These are phyloP conservation scores for Solanum virginianum DNA, from an alignment of 257 asterid genomes.

Conservation along the genomic window DNA sequence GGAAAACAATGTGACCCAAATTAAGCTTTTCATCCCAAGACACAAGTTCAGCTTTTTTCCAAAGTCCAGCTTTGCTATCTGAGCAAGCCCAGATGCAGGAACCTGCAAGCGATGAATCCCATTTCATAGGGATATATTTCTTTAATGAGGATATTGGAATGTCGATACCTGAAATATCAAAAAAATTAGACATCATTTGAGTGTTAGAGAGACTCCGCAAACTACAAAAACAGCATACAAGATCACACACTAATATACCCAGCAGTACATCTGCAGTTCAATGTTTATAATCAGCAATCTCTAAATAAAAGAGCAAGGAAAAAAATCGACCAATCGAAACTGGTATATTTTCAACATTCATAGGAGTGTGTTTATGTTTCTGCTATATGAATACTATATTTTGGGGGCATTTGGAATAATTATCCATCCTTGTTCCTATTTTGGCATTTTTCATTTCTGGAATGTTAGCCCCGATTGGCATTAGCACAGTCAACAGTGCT, in stretches of 20 bases:
- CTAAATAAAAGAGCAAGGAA: background rate
- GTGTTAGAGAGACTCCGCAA: background rate
- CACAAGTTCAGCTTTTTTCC: slow-evolving; percentile 88
- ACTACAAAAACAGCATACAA: background rate
- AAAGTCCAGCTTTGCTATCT: slow-evolving; percentile 46
- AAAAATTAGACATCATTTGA: background rate
- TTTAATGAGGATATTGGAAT: slow-evolving; percentile 60
- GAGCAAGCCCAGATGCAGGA: slow-evolving; percentile 73
- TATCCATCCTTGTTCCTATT: background rate
- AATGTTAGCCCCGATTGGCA: background rate
- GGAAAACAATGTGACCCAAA: slow-evolving; percentile 51
- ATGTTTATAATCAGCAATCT: background rate
- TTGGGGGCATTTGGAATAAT: background rate
- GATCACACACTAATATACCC: background rate
- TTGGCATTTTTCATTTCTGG: background rate
- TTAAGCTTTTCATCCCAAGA: slow-evolving; percentile 70
- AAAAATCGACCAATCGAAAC: background rate
- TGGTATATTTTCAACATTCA: background rate
- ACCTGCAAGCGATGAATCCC: slow-evolving; percentile 80
- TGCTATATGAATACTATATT: background rate
- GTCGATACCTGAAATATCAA: slow-evolving; percentile 44
- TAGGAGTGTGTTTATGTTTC: background rate
- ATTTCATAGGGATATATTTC: slow-evolving; percentile 48
- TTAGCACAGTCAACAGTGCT: background rate
- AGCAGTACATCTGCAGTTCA: background rate